A percentile compares a stretch with the other conserved stretches of the same genome.
phyloP scores from a whole-genome alignment of 2,329 filamentous ascomycete species.

The Epichloe uncinata region DNA sequence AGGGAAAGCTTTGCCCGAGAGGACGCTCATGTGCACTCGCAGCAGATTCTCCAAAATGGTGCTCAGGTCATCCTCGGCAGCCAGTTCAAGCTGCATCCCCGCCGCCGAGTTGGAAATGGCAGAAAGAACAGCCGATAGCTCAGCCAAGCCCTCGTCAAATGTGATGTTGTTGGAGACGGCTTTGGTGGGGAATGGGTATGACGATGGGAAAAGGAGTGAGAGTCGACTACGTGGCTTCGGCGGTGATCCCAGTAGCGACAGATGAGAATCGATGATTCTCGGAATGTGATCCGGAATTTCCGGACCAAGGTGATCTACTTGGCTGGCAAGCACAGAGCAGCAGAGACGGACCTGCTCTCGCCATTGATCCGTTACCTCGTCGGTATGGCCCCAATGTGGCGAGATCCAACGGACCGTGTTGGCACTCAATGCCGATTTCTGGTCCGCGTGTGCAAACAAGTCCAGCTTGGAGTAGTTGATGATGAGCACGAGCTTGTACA shows the following conservation, averaged over 20 bases:
- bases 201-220: slow-evolving; percentile 77
- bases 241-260: slow-evolving; percentile 51
- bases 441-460: slow-evolving; percentile 67
- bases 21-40: slow-evolving; percentile 75
- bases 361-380: slow-evolving; percentile 70
- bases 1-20: slow-evolving; percentile 83
- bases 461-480: slow-evolving; percentile 78
- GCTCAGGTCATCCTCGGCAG: slow-evolving; percentile 59
- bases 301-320: slow-evolving; percentile 63
- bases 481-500: slow-evolving; percentile 87
- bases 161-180: slow-evolving; percentile 43
- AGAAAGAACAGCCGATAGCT: slow-evolving; percentile 77
- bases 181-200: slow-evolving; percentile 78
- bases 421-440: slow-evolving; percentile 57
- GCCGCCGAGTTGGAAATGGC: slow-evolving; percentile 59
- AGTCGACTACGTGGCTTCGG: slow-evolving; percentile 49
- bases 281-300: slow-evolving; percentile 83
- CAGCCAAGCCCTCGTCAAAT: slow-evolving; percentile 79
- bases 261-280: slow-evolving; percentile 82
- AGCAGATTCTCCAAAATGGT: slow-evolving; percentile 66
- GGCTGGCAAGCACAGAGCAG: slow-evolving; percentile 81
- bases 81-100: slow-evolving; percentile 62
- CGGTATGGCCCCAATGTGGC: slow-evolving; percentile 77
- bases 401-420: slow-evolving; percentile 85
- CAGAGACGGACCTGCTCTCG: slow-evolving; percentile 86